Evolutionary conservation across 78 protist genomes (phyloP), one percentile per base, ranked within the genome.

Genomic region (Dictyostelium citrinum): DNA sequence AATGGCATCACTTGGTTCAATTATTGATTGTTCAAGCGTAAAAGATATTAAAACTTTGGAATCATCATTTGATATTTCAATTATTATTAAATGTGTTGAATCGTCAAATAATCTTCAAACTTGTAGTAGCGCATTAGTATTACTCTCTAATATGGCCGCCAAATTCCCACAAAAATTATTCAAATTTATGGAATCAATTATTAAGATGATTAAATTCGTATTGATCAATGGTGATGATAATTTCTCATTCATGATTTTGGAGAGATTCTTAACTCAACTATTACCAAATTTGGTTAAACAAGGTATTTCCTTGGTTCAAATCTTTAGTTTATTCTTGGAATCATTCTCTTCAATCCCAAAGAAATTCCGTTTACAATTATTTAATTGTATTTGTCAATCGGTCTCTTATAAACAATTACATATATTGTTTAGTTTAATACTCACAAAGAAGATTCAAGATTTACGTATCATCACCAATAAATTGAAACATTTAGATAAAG

Each of bases 151-250:
- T 14, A 11, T 86, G n/a, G 37, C 84, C 0, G 24, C 8, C 1
- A 24, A 46, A 27, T 79, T 68, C 45, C 92, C 92, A 39, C 16
- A 5, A n/a, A 74, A 77, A n/a, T 6, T 86, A 10, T 45, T 76
- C n/a, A 80, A 86, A 24, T 55, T 55, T 27, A 49, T 84, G 49
- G 91, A 58, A 14, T 22, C 39, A n/a, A 75, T 84, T 45, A 37
- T 84, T 1, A 35, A 75, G 20, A 71, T 84, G 82, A 75, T 84
- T 27, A 84, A 75, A 60, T 37, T 58, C 60, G 61, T 78, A 17
- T 74, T 84, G 67, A 12, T 20, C 35, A 46, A 71, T n/a, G 68
- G 83, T 78, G 60, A 84, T 20, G 91, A 84, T 60, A 75, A 71
- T n/a, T 67, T 45, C 55, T 72, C 83, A 8, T 84, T 51, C 24